Base-by-base conservation (phyloP, 2,329 filamentous ascomycete genomes). In the Aspergillus fijiensis region DNA sequence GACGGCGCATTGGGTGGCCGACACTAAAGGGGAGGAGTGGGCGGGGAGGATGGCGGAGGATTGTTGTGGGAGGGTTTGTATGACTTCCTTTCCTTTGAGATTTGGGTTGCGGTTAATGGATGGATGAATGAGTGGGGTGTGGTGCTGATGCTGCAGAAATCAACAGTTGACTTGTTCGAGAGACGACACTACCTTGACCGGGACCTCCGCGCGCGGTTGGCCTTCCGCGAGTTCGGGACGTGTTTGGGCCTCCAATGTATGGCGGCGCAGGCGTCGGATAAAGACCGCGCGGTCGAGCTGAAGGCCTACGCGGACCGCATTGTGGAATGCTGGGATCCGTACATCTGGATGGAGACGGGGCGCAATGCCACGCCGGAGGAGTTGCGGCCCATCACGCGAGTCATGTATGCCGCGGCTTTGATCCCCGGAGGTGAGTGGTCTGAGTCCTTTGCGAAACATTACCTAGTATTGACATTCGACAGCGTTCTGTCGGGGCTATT, bases 381-480 rank as follows among this genome's bases (percentile, higher is more conserved):
- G 50, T 65, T 86, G 63, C 72, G 76, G 49, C 83, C 84, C 0
- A 86, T 86, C 47, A 85, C 82, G 4, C 70, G 77, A 23, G 82
- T 82, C 45, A 86, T 86, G 84, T 85, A 84, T 72, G 81, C 84
- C 14, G 76, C 83, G 4, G 83, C 83, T 35, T 64, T 86, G 63
- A 77, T 84, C 53, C 81, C 83, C 4, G 84, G 84, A 65, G 81
- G 83, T 85, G 65, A 80, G 81, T 75, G 3, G 3, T 5, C 16
- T 19, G 39, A 19, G 27, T 12, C 16, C 16, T 27, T n/a, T 27
- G 19, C 11, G 29, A 33, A 23, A 11, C 16, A 31, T 29, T 27
- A 19, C 19, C 19, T 19, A 19, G 19, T 19, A 14, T 21, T 35
- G 21, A 47, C 55, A 47, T 53, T 19, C 39, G 4, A 16, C 59